Percentiles rank a stretch among this genome's conserved stretches.
Conservation (phyloP, 1,284 basidiomycete species). For the Lentinula novae-zelandiae region DNA sequence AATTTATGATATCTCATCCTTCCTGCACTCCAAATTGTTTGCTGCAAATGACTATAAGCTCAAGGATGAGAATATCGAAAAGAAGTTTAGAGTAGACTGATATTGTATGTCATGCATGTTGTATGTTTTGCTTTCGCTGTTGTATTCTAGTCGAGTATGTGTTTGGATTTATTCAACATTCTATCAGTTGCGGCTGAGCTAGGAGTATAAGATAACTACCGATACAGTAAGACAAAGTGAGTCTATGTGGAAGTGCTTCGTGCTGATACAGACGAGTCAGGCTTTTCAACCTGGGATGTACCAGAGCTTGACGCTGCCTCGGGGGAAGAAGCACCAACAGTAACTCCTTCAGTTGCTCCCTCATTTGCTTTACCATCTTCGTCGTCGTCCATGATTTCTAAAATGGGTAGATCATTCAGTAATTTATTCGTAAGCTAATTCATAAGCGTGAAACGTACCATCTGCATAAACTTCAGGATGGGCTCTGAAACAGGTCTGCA, state of each 20-base stretch:
- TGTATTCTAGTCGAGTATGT: neutral
- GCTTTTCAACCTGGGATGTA: neutral
- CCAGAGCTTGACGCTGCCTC: neutral
- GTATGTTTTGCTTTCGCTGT: slow-evolving; percentile 4
- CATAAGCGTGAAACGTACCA: slow-evolving; percentile 47
- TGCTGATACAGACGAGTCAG: neutral
- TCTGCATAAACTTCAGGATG: slow-evolving; percentile 96
- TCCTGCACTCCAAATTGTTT: slow-evolving; percentile 85
- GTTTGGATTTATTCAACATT: neutral
- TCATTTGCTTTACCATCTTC: slow-evolving; percentile 34
- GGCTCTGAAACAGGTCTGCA: slow-evolving; percentile 97
- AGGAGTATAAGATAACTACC: slow-evolving; percentile 3
- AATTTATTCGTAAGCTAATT: neutral
- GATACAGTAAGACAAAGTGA: neutral
- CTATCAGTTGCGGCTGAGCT: slow-evolving; percentile 1
- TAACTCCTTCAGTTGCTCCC: slow-evolving; percentile 6
- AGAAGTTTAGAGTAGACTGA: slow-evolving; percentile 50
- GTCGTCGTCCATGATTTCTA: slow-evolving; percentile 61
- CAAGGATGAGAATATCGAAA: slow-evolving; percentile 63
- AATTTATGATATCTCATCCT: slow-evolving; percentile 86
- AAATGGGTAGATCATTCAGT: slow-evolving; percentile 6
- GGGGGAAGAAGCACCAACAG: neutral
- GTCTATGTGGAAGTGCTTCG: neutral
- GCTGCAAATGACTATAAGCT: slow-evolving; percentile 86
- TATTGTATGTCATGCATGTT: neutral